These are phyloP conservation scores for Metroxylon sagu DNA, from an alignment of 176 grass and related monocot species.

Conservation along the genomic window DNA sequence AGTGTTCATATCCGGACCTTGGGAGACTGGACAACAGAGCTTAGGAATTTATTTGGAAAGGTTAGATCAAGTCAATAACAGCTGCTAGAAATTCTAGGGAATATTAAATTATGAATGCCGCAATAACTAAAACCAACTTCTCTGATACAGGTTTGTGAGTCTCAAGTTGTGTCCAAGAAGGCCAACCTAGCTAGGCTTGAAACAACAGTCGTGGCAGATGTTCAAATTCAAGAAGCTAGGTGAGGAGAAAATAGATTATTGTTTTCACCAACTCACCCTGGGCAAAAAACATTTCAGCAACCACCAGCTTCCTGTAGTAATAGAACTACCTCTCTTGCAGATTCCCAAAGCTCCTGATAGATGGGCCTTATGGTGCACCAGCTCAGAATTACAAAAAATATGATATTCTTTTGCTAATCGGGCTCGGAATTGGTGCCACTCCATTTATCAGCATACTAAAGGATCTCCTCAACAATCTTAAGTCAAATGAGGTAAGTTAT, in stretches of 20 bases:
- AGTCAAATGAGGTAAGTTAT: slow-evolving; percentile 59
- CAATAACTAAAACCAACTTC: too few species aligned
- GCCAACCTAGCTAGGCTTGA: slow-evolving; percentile 84
- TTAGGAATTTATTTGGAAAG: slow-evolving; percentile 84
- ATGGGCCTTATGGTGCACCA: slow-evolving; percentile 87
- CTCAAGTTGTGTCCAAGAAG: slow-evolving; percentile 91
- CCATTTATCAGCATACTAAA: slow-evolving; percentile 98
- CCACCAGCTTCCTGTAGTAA: too few species aligned
- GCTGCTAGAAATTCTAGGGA: too few species aligned
- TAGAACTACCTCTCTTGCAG: slow-evolving; percentile 23
- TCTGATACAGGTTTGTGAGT: slow-evolving; percentile 47
- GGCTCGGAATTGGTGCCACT: slow-evolving; percentile 91
- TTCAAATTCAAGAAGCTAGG: slow-evolving; percentile 59
- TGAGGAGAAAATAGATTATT: slow-evolving; percentile 18
- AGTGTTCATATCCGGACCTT: slow-evolving; percentile 93
- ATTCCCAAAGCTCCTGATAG: slow-evolving; percentile 83
- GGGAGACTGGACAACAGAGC: slow-evolving; percentile 90
- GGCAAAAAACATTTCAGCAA: too few species aligned
- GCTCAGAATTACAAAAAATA: slow-evolving; percentile 99
- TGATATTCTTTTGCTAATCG: slow-evolving; percentile 88
- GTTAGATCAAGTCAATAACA: slow-evolving; percentile 29
- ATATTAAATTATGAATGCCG: too few species aligned
- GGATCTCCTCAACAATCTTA: slow-evolving; percentile 78
- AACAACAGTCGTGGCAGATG: slow-evolving; percentile 80
- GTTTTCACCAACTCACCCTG: too few species aligned